Evolutionary conservation across 73 alveolate species (phyloP), one percentile per base, ranked within the genome.

Genomic region (Paramecium pentaurelia): DNA sequence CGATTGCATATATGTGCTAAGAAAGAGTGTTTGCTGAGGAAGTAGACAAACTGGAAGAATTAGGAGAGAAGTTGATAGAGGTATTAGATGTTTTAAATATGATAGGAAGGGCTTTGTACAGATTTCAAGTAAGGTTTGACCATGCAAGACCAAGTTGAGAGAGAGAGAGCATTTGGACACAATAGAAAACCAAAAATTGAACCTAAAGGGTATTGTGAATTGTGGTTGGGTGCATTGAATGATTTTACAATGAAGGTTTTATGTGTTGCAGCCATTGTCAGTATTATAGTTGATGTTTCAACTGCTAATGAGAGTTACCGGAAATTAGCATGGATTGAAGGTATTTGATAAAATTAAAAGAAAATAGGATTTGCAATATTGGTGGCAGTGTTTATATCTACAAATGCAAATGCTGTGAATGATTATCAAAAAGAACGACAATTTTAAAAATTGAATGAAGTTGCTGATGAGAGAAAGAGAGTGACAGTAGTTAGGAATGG

Each of bases 301-400:
- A 86, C 93, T 49, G 94, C 98, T 8, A 95, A 68, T 16, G 97
- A 60, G 25, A 89, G 51, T 37, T 92, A 95, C 42, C 87, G 96
- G 59, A 94, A 86, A 20, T 93, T 89, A 7, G 99, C 97, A 14
- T 97, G 99, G 99, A 93, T 97, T 18, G 99, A 97, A 93, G 99
- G 99, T 28, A 95, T 54, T 18, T 2, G 0, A 51, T 93, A n/a
- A 93, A 12, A 95, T 64, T 28, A 51, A 6, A 11, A 11, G 6
- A 88, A 85, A 36, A 84, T 47, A 94, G 93, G 93, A 37, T 47
- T 83, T 42, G 95, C 92, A 30, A 45, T 77, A 51, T 80, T 58
- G 38, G 86, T 77, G 32, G 91, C 93, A 59, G 85, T 71, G 16
- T 49, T 58, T 28, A 77, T 71, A 22, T 54, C 90, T 70, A 54